Evolutionary conservation across 208 protist genomes (phyloP), one percentile per base, ranked within the genome.

Genomic region (Porcisia hertigi): DNA sequence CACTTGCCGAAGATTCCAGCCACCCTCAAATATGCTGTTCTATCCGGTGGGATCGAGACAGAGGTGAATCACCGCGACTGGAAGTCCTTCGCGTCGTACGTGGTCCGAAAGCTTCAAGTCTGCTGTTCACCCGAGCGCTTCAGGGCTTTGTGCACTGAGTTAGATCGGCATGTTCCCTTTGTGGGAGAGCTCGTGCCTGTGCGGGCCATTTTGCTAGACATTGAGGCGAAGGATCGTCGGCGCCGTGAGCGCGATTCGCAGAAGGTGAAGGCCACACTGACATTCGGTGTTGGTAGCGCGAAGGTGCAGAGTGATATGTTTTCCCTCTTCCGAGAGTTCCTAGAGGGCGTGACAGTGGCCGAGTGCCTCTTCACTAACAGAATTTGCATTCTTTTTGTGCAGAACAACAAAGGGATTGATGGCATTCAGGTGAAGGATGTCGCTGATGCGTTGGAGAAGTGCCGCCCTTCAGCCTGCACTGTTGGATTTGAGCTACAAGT

Each of bases 231-330:
- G 58, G 89, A 94, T 7, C 91, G 84, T 23, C 76, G 88, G 41
- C 85, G 86, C 2, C 91, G 93, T 14, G 93, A 97, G 58, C 79
- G 86, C 34, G 93, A 97, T 8, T 76, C 86, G 25, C 89, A 92
- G 74, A 90, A 95, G 82, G 86, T 92, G 23, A 86, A 81, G 60
- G 86, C 84, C 20, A 34, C 76, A 54, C 70, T 92, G 53, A 82
- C 82, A 3, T 96, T 94, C 65, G 91, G 85, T 20, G 84, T 97
- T 25, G 91, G 88, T 54, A 97, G 89, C 64, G 81, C 85, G 49
- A 91, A 94, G 75, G 86, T 97, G 41, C 89, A 94, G 75, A 87
- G 87, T 41, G 93, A 97, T 80, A 97, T 97, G 93, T 95, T 96
- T 71, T 70, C 86, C n/a, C 67, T 96, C 60, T 94, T 97, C 69